phyloP scores from a whole-genome alignment of 371 early-diverging fungal species.

The Actinomucor elegans region DNA sequence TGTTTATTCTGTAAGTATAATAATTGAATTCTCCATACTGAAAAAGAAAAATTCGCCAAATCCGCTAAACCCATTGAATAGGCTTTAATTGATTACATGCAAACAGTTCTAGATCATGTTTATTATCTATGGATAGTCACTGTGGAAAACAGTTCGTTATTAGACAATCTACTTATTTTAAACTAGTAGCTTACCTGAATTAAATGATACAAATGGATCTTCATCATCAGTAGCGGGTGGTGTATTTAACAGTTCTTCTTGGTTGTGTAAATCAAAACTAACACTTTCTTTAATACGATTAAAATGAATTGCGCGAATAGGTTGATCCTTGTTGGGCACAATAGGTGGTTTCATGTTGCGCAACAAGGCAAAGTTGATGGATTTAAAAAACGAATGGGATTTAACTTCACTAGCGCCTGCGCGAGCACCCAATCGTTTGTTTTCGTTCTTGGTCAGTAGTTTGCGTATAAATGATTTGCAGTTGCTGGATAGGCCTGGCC shows the following conservation, averaged over 20 bases:
- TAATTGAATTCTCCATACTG: too few species aligned
- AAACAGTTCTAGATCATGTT: too few species aligned
- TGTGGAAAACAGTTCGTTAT: background rate
- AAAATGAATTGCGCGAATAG: slow-evolving; percentile 61
- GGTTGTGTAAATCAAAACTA: slow-evolving; percentile 51
- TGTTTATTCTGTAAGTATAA: too few species aligned
- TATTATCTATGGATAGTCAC: background rate
- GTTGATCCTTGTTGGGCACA: slow-evolving; percentile 62
- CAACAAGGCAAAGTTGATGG: slow-evolving; percentile 89
- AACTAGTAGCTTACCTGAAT: slow-evolving; percentile 46
- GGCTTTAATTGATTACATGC: too few species aligned
- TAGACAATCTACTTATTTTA: background rate
- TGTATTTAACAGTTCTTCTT: background rate
- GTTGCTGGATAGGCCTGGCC: slow-evolving; percentile 29
- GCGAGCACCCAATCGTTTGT: slow-evolving; percentile 78
- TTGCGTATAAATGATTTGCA: slow-evolving; percentile 82
- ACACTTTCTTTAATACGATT: slow-evolving; percentile 60
- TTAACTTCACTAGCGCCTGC: slow-evolving; percentile 96
- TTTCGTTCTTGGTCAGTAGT: slow-evolving; percentile 84
- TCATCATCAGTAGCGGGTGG: slow-evolving; percentile 28
- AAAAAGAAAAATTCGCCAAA: too few species aligned
- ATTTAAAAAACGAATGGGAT: slow-evolving; percentile 90
- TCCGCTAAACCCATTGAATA: too few species aligned
- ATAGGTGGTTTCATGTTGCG: slow-evolving; percentile 90
- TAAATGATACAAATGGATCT: slow-evolving; percentile 64